phyloP scores from a whole-genome alignment of 352 stramenopile species.

The Globisporangium perplexum region DNA sequence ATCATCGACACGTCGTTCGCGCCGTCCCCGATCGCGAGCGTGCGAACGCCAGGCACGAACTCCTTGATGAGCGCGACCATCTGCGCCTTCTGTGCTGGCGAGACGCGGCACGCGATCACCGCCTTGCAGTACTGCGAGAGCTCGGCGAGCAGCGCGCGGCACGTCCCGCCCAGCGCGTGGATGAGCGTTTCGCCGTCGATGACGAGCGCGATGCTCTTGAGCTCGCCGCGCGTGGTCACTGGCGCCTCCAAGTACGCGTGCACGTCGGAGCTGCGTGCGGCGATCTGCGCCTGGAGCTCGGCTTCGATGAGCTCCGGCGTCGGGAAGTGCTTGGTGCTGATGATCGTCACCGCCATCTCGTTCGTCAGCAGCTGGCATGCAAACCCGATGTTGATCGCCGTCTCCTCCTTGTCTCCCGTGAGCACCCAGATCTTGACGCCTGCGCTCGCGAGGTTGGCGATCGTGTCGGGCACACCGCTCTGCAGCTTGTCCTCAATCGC shows the following conservation, averaged over 20 bases:
- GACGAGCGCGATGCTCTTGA: conserved; percentile 64
- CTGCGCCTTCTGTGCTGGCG: conserved; percentile 80
- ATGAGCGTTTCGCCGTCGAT: conserved; percentile 77
- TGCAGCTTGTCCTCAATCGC: conserved; percentile 95
- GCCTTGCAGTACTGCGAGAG: conserved; percentile 82
- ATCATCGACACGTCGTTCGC: conserved; percentile 97
- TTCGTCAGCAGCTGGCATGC: conserved; percentile 85
- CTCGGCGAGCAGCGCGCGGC: conserved; percentile 41
- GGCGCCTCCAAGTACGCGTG: conserved; percentile 41
- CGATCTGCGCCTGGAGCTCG: conserved; percentile 43
- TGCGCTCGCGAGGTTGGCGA: conserved; percentile 74
- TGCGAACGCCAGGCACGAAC: conserved; percentile 60
- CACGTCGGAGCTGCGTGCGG: conserved; percentile 34
- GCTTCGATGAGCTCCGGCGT: conserved; percentile 42
- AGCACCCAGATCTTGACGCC: conserved; percentile 94
- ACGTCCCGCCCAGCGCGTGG: conserved; percentile 39
- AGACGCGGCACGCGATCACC: conserved; percentile 86
- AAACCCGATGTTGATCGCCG: conserved; percentile 93
- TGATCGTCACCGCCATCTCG: conserved; percentile 66
- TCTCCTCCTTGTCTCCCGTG: conserved; percentile 94
- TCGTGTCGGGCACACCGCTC: conserved; percentile 84
- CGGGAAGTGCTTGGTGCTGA: conserved; percentile 52
- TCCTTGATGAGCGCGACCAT: conserved; percentile 83
- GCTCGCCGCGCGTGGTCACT: conserved; percentile 25
- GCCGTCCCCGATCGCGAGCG: conserved; percentile 90